Evolutionary conservation across 228 moss, liverwort and hornwort species (phyloP), one percentile per base, ranked within the genome.

Genomic region (Sphagnum fallax): DNA sequence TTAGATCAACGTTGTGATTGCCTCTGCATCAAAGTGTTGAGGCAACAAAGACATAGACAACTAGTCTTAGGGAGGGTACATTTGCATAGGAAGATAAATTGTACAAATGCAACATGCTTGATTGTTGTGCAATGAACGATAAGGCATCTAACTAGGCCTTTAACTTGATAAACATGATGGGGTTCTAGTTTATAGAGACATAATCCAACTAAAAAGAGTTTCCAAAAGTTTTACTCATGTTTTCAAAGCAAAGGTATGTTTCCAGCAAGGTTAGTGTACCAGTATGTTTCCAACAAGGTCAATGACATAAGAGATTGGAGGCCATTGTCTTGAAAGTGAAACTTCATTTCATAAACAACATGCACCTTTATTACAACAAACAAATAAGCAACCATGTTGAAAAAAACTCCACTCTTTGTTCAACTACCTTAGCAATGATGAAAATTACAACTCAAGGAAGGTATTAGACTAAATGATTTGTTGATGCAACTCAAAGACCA

Each of bases 341-440:
- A 93, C 81, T 93, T 91, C 91, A 93, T 91, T 74, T 97, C 93
- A 73, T 88, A 97, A 66, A 97, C 97, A 80, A 88, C 91, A 76
- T 81, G 84, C 53, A 95, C 92, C 95, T 95, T 66, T 72, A 81
- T 77, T 78, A 84, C 55, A 65, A 60, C 10, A 52, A 32, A 32
- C 32, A 32, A 32, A 32, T 32, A 32, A 32, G 1, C 32, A 32
- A 32, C 32, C 32, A 1, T 32, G 32, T 32, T 32, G 32, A 32
- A 32, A 32, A 32, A 32, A 32, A 32, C 1, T 32, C 32, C 32
- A 32, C 32, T 32, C 1, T 32, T 32, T 32, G 1, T 32, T 32
- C 32, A 32, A 32, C 32, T 32, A 32, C 1, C 32, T 32, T 1
- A 1, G 1, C 32, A 32, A 1, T 32, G 32, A 32, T 32, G 32